Conservation (phyloP, 371 early-diverging fungal species). For the Fennellomyces sp. region DNA sequence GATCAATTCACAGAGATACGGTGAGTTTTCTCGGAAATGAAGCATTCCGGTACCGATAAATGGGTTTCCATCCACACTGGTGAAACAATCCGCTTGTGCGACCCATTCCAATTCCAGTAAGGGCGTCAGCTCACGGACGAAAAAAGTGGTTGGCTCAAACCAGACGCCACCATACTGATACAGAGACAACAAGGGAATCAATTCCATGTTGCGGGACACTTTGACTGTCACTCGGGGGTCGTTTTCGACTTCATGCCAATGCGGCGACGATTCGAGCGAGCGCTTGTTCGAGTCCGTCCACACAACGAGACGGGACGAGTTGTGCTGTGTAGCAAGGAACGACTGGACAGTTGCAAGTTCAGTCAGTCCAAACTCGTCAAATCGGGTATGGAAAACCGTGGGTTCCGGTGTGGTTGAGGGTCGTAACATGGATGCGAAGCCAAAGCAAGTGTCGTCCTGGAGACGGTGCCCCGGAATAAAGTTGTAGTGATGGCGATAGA, state of each 20-base stretch:
- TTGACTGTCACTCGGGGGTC: conserved; percentile 21
- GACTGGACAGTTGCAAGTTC: conserved; percentile 43
- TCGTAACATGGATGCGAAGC: conserved; percentile 39
- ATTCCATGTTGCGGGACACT: conserved; percentile 2
- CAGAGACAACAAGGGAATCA: conserved; percentile 27
- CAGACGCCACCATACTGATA: conserved; percentile 52
- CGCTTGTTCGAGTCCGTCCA: conserved; percentile 44
- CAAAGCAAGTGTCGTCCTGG: conserved; percentile 51
- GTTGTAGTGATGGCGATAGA: conserved; percentile 21
- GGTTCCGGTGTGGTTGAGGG: conserved; percentile 6
- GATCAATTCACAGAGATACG: conserved; percentile 47
- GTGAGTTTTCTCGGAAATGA: conserved; percentile 37
- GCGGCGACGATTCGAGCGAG: conserved; percentile 12
- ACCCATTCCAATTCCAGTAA: conserved; percentile 48
- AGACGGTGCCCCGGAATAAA: conserved; percentile 46
- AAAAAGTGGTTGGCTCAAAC: conserved; percentile 49
- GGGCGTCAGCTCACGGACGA: conserved; percentile 48
- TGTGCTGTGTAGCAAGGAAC: conserved; percentile 47
- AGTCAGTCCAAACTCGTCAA: conserved; percentile 31
- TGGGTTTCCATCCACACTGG: conserved; percentile 29
- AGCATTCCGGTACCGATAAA: conserved; percentile 29
- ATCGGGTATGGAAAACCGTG: conserved; percentile 42
- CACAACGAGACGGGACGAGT: conserved; percentile 31
- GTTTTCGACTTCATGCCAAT: conserved; percentile 22
- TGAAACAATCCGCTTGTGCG: conserved; percentile 38